A percentile compares a stretch with the other conserved stretches of the same genome.
phyloP scores from a whole-genome alignment of 225 moss, liverwort and hornwort genomes.

The Pseudoscleropodium purum region DNA sequence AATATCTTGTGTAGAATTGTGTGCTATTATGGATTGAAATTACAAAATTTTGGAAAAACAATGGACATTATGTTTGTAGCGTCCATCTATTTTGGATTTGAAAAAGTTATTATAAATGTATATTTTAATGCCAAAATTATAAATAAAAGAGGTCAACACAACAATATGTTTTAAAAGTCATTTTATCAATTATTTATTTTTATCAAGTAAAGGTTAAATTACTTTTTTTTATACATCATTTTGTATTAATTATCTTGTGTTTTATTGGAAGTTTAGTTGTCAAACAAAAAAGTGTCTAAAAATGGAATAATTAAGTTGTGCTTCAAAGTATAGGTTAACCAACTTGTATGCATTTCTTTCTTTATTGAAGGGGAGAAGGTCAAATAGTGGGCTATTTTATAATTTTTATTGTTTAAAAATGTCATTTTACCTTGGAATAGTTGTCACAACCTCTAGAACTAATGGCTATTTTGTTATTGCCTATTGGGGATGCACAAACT shows the following conservation, averaged over 20 bases:
- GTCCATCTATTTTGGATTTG: neutral
- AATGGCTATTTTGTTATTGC: neutral
- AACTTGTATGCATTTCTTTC: neutral
- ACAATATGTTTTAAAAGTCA: neutral
- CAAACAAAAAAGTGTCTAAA: neutral
- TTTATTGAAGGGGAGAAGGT: neutral
- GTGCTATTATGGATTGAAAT: neutral
- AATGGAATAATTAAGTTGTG: neutral
- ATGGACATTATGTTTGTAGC: neutral
- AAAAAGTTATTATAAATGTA: neutral
- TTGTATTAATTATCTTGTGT: accelerated
- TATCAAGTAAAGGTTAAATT: neutral
- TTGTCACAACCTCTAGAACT: neutral
- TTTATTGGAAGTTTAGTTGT: neutral
- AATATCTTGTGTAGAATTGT: no score
- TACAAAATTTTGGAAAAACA: neutral
- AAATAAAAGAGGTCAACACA: accelerated
- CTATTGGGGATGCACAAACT: neutral
- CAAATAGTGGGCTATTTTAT: neutral
- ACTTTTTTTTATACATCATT: neutral
- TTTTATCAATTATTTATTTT: no score
- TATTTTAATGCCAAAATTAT: neutral
- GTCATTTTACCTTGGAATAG: neutral
- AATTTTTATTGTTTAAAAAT: neutral
- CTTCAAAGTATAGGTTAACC: neutral